These are phyloP conservation scores for Apiospora malaysiana DNA, from an alignment of 2,329 filamentous ascomycete genomes.

Conservation along the genomic window DNA sequence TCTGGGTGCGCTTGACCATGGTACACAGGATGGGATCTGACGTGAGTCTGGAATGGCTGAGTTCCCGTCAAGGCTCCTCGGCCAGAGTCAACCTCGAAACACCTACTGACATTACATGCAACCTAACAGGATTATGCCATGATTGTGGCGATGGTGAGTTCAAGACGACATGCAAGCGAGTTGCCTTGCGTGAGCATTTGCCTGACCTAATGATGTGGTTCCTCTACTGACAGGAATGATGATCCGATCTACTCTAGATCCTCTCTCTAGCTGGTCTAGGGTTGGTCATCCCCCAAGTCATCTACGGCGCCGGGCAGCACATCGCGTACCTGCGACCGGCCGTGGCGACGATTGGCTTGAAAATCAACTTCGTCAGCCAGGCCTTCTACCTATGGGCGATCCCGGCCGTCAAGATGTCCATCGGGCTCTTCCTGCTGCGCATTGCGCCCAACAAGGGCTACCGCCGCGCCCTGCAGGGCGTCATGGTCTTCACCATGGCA, in stretches of 20 bases:
- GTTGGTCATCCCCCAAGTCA: constrained; percentile 47
- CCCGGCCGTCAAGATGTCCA: constrained; percentile 49
- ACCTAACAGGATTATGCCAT: constrained; percentile 14
- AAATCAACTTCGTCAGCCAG: constrained; percentile 51
- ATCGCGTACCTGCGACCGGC: constrained; percentile 46
- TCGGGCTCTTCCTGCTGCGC: constrained; percentile 48
- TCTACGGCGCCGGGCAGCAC: constrained; percentile 52
- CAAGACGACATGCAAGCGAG: no score
- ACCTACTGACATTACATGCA: not conserved
- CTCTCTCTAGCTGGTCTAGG: constrained; percentile 46
- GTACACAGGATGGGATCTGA: constrained; percentile 25
- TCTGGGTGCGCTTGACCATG: constrained; percentile 27
- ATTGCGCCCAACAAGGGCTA: constrained; percentile 46
- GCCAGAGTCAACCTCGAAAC: no score
- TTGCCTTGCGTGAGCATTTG: no score
- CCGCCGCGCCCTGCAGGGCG: constrained; percentile 41
- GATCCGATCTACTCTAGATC: constrained; percentile 32
- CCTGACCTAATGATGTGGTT: not conserved
- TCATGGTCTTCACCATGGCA: constrained; percentile 44
- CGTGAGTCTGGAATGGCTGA: constrained; percentile 13
- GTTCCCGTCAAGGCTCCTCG: not conserved
- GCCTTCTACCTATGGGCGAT: constrained; percentile 50
- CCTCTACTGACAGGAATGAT: constrained; percentile 26
- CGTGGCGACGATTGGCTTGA: constrained; percentile 44
- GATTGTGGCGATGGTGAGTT: constrained; percentile 13